Percentiles rank a stretch among this genome's conserved stretches.
Conservation (phyloP, 805 yeast species). For the Candida nitratophila region DNA sequence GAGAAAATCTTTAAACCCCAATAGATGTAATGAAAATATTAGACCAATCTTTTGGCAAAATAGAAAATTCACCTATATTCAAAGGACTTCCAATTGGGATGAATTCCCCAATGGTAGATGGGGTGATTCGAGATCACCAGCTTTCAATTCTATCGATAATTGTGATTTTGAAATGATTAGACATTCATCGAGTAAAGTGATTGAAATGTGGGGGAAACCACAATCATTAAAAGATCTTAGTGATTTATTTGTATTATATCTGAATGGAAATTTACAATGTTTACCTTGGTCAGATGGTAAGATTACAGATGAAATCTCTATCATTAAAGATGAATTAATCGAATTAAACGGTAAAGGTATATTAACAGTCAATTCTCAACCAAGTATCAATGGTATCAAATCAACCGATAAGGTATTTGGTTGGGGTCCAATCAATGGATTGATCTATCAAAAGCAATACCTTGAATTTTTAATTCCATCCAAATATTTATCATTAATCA, state of each 20-base stretch:
- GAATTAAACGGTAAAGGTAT: constrained; percentile 61
- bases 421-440: constrained; percentile 95
- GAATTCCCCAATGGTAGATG: constrained; percentile 98
- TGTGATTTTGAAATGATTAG: constrained; percentile 75
- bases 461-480: constrained; percentile 78
- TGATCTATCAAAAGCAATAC: constrained; percentile 91
- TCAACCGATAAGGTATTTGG: constrained; percentile 73
- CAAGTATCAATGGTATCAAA: constrained; percentile 74
- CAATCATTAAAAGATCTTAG: constrained; percentile 50
- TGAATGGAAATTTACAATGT: constrained; percentile 62
- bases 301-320: constrained; percentile 63
- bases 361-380: constrained; percentile 88
- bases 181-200: constrained; percentile 73
- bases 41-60: constrained; percentile 97
- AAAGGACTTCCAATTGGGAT: constrained; percentile 92
- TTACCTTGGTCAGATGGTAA: constrained; percentile 97
- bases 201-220: constrained; percentile 88
- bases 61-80: constrained; percentile 81
- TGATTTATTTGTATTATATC: constrained; percentile 56
- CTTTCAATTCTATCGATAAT: constrained; percentile 84
- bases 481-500: constrained; percentile 29
- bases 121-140: constrained; percentile 98
- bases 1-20: constrained; percentile 83
- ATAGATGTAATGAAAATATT: constrained; percentile 71
- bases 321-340: constrained; percentile 53